Evolutionary conservation across 2,329 filamentous ascomycete species (phyloP), one percentile per base, ranked within the genome.

Genomic region (Cladobotryum protrusum): DNA sequence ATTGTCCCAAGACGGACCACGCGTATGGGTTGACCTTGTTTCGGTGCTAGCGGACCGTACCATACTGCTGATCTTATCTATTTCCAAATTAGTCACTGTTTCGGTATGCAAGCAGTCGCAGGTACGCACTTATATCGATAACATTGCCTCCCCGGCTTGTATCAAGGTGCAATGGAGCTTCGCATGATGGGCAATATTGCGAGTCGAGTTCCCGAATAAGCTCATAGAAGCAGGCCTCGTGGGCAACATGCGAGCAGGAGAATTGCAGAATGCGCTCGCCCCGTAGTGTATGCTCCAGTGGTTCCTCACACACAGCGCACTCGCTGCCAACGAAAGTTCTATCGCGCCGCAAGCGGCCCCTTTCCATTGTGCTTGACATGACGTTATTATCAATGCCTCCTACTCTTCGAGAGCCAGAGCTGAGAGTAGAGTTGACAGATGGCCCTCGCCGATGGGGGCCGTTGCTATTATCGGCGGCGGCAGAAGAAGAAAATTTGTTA

Each of bases 161-260:
- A 69, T 99, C 93, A 40, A 99, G 75, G 54, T 91, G 89, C 47
- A 99, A 73, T 17, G 93, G 90, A 56, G 91, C 87, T 73, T 96
- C 87, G 70, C 93, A 99, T 57, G 88, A 87, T 24, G 93, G 93
- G 70, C 93, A 99, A 63, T 89, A 91, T 62, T 97, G 90, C 47
- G 88, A 88, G 59, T 97, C 91, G 52, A 92, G 87, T 63, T 96
- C 92, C 62, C 89, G 87, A 61, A 99, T 95, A 65, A 95, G 96
- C 69, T 99, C 93, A 72, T 97, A 97, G 66, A 99, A 97, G 71
- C 93, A 99, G 34, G 92, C 93, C 68, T 97, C 93, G 66, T 99
- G 93, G 11, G 92, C 90, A 53, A 99, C 92, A 69, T 99, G 93
- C n/a, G 85, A 82, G 70, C 93, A 99, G 5, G 91, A 95, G 62